These are phyloP conservation scores for Monilinia vaccinii-corymbosi DNA, from an alignment of 2,329 filamentous ascomycete species.

Conservation along the genomic window DNA sequence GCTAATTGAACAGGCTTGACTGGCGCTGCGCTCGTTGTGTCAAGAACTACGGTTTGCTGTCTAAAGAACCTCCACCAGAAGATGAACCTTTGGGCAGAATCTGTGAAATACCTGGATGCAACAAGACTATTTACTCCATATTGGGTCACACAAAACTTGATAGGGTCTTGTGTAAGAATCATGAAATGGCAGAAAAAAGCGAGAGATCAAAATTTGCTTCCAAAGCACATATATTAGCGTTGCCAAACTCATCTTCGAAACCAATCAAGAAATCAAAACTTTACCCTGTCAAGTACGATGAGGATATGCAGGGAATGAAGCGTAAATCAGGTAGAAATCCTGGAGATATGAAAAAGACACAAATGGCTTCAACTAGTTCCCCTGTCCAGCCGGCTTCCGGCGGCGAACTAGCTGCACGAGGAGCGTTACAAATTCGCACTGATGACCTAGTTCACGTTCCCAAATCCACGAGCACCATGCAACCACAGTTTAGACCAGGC, in stretches of 20 bases:
- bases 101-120: conserved; percentile 4
- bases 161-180: neutral
- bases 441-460: neutral
- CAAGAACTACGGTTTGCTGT: neutral
- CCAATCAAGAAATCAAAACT: conserved; percentile 18
- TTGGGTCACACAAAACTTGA: neutral
- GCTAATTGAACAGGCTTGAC: neutral
- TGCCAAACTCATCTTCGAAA: neutral
- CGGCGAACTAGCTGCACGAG: neutral
- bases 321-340: conserved; percentile 12
- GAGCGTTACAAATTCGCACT: neutral
- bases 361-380: neutral
- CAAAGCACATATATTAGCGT: neutral
- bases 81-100: neutral
- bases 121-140: neutral
- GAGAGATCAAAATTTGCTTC: neutral
- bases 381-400: neutral
- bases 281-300: conserved; percentile 16
- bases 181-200: neutral
- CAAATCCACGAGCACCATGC: neutral
- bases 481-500: neutral
- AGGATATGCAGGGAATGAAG: conserved; percentile 15
- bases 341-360: neutral
- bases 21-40: conserved; percentile 4
- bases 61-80: neutral